A percentile compares a stretch with the other conserved stretches of the same genome.
phyloP scores from a whole-genome alignment of 2,329 filamentous ascomycete species.

The Venturiaceae sp. region DNA sequence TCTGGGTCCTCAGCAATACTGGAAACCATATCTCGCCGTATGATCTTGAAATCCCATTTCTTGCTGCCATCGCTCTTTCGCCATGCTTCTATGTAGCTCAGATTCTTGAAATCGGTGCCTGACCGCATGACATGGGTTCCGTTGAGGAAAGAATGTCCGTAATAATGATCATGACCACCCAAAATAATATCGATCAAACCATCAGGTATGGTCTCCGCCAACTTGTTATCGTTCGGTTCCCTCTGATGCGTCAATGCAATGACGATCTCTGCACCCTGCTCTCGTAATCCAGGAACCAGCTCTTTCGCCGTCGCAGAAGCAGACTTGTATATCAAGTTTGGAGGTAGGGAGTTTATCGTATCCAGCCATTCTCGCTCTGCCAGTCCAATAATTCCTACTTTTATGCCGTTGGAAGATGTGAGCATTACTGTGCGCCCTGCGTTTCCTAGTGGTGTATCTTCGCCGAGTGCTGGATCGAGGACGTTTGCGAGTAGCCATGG shows the following conservation, averaged over 20 bases:
- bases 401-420: slow-evolving; percentile 72
- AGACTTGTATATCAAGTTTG: slow-evolving; percentile 72
- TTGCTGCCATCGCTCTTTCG: slow-evolving; percentile 37
- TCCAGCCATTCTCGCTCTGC: slow-evolving; percentile 83
- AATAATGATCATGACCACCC: slow-evolving; percentile 86
- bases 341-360: slow-evolving; percentile 79
- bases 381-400: slow-evolving; percentile 75
- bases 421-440: slow-evolving; percentile 68
- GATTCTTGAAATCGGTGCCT: slow-evolving; percentile 84
- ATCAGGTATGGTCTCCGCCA: slow-evolving; percentile 60
- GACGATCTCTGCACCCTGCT: slow-evolving; percentile 72
- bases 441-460: slow-evolving; percentile 64
- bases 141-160: slow-evolving; percentile 67
- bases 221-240: slow-evolving; percentile 81
- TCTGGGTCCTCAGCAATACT: slow-evolving; percentile 54
- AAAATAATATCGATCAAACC: slow-evolving; percentile 77
- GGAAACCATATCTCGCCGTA: slow-evolving; percentile 62
- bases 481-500: slow-evolving; percentile 89
- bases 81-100: slow-evolving; percentile 77
- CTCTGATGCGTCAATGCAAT: slow-evolving; percentile 77
- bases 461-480: slow-evolving; percentile 70
- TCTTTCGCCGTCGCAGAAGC: slow-evolving; percentile 66
- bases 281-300: slow-evolving; percentile 61
- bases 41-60: slow-evolving; percentile 72
- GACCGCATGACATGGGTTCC: slow-evolving; percentile 78